Conservation (phyloP, 2,329 filamentous ascomycete genomes). For the Monosporascus sp. region DNA sequence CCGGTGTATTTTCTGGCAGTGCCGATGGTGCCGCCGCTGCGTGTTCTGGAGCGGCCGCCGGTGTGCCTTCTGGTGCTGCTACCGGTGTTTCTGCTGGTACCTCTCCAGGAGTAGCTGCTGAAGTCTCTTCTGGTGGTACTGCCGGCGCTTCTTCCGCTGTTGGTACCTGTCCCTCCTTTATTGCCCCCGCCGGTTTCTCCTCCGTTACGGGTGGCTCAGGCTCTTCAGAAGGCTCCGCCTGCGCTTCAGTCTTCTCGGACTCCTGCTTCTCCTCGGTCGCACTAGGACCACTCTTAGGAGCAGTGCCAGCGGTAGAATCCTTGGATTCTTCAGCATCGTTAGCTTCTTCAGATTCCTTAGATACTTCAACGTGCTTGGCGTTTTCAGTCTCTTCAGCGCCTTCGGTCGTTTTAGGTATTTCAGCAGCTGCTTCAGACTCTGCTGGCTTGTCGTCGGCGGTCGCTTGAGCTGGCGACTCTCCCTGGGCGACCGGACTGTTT, state of each 20-base stretch:
- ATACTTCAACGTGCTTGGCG: neutral
- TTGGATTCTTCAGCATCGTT: neutral
- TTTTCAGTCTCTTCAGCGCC: neutral
- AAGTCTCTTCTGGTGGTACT: neutral
- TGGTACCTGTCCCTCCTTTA: neutral
- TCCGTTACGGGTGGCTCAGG: neutral
- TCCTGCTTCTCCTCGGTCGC: neutral
- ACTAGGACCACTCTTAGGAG: neutral
- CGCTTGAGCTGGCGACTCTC: neutral
- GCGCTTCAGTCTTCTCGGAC: neutral
- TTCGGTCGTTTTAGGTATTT: neutral
- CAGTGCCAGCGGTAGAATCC: neutral
- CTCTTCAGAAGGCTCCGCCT: neutral
- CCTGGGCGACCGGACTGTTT: neutral
- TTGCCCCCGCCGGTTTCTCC: neutral
- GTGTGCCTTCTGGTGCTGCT: neutral
- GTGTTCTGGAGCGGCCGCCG: neutral
- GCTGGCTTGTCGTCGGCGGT: neutral
- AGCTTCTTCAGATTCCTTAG: neutral
- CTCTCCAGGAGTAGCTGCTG: neutral
- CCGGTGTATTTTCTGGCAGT: neutral
- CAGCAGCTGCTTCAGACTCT: neutral
- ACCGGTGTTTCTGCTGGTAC: neutral
- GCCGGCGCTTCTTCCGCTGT: neutral
- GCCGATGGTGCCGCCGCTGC: neutral